Evolutionary conservation across 2,329 filamentous ascomycete species (phyloP).

Genomic region (Fusarium sp.): DNA sequence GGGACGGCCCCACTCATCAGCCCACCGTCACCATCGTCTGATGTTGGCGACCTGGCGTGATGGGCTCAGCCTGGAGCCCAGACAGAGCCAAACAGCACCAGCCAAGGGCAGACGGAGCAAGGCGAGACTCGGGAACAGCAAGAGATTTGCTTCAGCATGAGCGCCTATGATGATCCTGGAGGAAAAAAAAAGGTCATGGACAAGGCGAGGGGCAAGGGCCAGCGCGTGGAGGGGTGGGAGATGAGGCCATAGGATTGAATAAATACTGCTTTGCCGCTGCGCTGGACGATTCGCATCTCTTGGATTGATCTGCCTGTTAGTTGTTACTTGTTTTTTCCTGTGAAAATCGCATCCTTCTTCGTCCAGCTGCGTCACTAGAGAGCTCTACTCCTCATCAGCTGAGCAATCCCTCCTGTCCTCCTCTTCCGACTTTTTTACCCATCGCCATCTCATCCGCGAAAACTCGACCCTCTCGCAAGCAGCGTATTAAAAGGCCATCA

Average conservation of each 20-base stretch:
- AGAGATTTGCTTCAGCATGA: constrained; percentile 4
- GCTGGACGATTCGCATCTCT: constrained; percentile 9
- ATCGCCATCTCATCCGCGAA: neutral
- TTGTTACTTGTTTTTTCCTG: neutral
- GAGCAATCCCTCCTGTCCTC: neutral
- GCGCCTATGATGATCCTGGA: constrained; percentile 3
- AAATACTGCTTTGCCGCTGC: constrained; percentile 36
- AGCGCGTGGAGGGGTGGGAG: constrained; percentile 6
- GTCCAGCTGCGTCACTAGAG: neutral
- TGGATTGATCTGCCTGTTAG: constrained; percentile 13
- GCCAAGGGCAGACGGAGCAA: constrained; percentile 35
- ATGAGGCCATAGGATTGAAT: constrained; percentile 27
- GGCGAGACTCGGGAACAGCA: constrained; percentile 41
- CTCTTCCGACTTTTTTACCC: neutral
- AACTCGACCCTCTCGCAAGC: neutral
- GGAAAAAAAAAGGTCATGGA: constrained; percentile 3
- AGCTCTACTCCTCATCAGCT: neutral
- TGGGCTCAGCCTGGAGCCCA: constrained; percentile 37
- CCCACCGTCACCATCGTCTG: constrained; percentile 39
- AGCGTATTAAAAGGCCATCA: neutral
- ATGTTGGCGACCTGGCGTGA: constrained; percentile 44
- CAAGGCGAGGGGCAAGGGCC: constrained; percentile 22
- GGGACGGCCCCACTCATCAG: constrained; percentile 43
- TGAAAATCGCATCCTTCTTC: constrained; percentile 6
- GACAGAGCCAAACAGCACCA: constrained; percentile 16